Evolutionary conservation across 768 basidiomycete genomes (phyloP).

Genomic region (Dioszegia crocea): DNA sequence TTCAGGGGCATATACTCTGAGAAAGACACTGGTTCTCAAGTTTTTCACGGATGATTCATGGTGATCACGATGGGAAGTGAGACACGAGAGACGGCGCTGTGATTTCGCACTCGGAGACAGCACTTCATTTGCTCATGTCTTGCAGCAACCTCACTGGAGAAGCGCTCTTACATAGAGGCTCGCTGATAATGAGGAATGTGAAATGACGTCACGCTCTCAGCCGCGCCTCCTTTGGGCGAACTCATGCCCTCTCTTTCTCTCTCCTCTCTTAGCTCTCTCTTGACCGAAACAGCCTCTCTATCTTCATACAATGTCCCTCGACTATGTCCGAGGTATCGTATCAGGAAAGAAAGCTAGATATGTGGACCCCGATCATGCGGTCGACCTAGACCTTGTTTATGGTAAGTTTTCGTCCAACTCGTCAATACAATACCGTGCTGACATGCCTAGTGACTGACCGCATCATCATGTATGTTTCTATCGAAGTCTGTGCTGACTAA

Average conservation of each 20-base stretch:
- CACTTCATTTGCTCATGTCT: too few species aligned
- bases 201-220: too few species aligned
- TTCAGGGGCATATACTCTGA: too few species aligned
- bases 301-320: slow-evolving; percentile 41
- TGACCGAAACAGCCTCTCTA: not conserved
- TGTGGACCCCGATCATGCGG: slow-evolving; percentile 61
- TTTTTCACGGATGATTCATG: too few species aligned
- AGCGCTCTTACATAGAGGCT: too few species aligned
- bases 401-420: slow-evolving; percentile 11
- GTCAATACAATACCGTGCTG: not conserved
- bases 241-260: not conserved
- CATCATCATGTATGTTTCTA: slow-evolving; percentile 54
- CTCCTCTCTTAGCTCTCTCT: not conserved
- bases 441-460: slow-evolving; percentile 65
- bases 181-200: too few species aligned
- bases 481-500: not conserved
- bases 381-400: slow-evolving; percentile 59
- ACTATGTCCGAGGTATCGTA: slow-evolving; percentile 67
- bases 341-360: slow-evolving; percentile 78
- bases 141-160: too few species aligned
- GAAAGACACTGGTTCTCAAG: too few species aligned
- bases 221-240: too few species aligned
- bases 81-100: too few species aligned
- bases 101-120: too few species aligned
- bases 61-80: too few species aligned